Percentiles rank a stretch among this genome's conserved stretches.
These are phyloP conservation scores for Phytopythium ostracodes DNA, from an alignment of 352 stramenopile species.

Conservation along the genomic window DNA sequence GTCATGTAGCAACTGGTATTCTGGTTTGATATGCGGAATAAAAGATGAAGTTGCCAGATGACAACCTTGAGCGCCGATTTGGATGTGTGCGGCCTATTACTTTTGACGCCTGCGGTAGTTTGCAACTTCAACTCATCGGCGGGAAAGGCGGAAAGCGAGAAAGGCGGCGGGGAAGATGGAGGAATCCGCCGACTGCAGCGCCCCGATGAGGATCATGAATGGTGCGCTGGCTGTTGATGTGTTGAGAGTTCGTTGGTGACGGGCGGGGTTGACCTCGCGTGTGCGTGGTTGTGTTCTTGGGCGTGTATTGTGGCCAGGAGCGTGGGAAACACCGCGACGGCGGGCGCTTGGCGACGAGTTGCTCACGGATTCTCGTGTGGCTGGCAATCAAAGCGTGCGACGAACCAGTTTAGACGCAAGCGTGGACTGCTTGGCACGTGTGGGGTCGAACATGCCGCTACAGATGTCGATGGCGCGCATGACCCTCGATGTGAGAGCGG, in stretches of 20 bases:
- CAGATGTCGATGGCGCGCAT: not conserved
- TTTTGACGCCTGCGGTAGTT: not conserved
- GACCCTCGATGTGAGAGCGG: not conserved
- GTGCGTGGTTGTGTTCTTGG: not conserved
- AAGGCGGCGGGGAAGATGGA: not conserved
- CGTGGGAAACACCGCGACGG: too few relatives aligned
- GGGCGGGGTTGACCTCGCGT: not conserved
- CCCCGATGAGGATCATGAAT: not conserved
- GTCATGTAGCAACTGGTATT: not conserved
- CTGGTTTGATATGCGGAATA: not conserved
- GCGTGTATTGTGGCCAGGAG: too few relatives aligned
- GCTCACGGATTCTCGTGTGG: too few relatives aligned
- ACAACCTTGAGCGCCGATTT: not conserved
- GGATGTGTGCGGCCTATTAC: not conserved
- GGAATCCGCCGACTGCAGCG: not conserved
- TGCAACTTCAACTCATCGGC: constrained; percentile 4
- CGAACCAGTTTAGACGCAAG: not conserved
- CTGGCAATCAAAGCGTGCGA: too few relatives aligned
- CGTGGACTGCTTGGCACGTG: not conserved
- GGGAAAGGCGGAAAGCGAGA: not conserved
- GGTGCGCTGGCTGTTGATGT: not conserved
- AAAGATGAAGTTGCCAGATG: not conserved
- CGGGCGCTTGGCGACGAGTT: too few relatives aligned
- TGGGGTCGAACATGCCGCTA: not conserved
- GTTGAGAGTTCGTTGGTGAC: not conserved